phyloP scores from a whole-genome alignment of 768 basidiomycete species.

The Boletellus ananas region DNA sequence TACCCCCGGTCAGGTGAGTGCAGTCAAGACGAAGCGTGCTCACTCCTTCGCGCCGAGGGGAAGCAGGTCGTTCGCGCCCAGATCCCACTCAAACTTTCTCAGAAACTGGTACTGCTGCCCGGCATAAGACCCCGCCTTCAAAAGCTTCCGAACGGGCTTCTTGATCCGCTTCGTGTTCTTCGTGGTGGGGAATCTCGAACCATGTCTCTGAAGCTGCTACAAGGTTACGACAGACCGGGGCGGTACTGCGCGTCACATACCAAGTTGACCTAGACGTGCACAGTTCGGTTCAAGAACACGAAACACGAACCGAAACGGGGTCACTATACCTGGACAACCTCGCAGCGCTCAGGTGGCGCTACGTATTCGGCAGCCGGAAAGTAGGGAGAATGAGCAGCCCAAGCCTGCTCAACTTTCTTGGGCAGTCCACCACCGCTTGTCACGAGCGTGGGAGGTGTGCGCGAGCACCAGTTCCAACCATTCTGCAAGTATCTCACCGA shows the following conservation, averaged over 20 bases:
- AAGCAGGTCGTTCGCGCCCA: conserved; percentile 59
- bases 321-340: conserved; percentile 49
- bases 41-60: conserved; percentile 66
- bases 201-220: conserved; percentile 72
- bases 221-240: conserved; percentile 3
- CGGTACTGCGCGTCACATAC: conserved; percentile 12
- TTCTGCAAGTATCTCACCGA: conserved; percentile 12
- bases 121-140: conserved; percentile 41
- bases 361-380: conserved; percentile 45
- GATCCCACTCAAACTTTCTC: conserved; percentile 50
- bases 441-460: not conserved
- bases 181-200: conserved; percentile 69
- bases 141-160: conserved; percentile 50
- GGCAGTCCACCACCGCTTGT: conserved; percentile 7
- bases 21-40: conserved; percentile 16
- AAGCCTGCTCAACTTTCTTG: conserved; percentile 33
- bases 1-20: not conserved
- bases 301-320: not conserved
- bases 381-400: conserved; percentile 65
- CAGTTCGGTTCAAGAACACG: not conserved
- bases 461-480: conserved; percentile 4
- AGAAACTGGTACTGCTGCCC: conserved; percentile 56
- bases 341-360: conserved; percentile 46
- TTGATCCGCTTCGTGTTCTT: conserved; percentile 42
- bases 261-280: conserved; percentile 24